Conservation (phyloP, 176 grass and related monocot genomes). For the Musa schizocarpa region DNA sequence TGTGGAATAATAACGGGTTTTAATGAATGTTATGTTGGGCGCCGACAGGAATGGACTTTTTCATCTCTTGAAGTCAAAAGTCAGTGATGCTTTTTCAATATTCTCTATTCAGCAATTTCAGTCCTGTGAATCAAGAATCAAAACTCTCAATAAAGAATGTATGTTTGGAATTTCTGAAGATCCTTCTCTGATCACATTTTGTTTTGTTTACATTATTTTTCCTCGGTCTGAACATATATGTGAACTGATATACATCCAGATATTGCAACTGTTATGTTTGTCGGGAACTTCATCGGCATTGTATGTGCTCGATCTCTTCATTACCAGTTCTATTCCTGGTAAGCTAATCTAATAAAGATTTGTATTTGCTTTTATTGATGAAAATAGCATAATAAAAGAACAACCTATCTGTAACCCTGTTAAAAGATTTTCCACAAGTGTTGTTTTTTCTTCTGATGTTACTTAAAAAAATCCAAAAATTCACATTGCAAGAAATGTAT, state of each 20-base stretch:
- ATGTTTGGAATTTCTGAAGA: conserved; percentile 19
- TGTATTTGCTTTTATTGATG: not conserved
- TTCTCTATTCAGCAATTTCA: too few species aligned
- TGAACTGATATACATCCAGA: conserved; percentile 40
- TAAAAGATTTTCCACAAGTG: too few species aligned
- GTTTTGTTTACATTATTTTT: not conserved
- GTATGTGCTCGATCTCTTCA: conserved; percentile 74
- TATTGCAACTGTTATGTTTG: conserved; percentile 74
- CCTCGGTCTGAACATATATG: conserved; percentile 22
- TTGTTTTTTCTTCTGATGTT: too few species aligned
- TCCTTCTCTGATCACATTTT: not conserved
- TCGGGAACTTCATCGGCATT: conserved; percentile 87
- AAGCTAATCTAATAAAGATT: conserved; percentile 2
- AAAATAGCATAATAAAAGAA: too few species aligned
- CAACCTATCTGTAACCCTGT: too few species aligned
- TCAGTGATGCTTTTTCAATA: conserved; percentile 27
- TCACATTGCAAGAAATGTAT: too few species aligned
- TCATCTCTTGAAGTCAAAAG: conserved; percentile 39
- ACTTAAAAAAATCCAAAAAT: too few species aligned
- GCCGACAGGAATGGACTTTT: conserved; percentile 26
- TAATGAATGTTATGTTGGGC: not conserved
- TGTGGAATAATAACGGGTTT: not conserved
- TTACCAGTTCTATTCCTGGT: conserved; percentile 97
- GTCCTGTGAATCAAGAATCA: conserved; percentile 32
- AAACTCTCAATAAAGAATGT: conserved; percentile 56